Base-by-base conservation (phyloP, 2,329 filamentous ascomycete species). In the Mycosphaerella arachidis region DNA sequence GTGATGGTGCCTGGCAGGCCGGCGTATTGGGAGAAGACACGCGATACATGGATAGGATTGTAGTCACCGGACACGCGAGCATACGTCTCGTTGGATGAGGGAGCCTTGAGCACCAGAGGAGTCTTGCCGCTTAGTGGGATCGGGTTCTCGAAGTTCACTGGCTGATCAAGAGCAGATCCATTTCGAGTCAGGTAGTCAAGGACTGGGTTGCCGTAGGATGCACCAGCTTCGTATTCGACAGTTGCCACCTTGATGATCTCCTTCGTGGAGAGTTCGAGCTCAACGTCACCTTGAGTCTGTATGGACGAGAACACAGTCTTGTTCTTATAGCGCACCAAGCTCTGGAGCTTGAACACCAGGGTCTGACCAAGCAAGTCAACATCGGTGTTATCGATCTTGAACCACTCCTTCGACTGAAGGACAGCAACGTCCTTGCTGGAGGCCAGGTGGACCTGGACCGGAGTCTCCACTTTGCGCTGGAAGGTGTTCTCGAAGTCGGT, bases 21-120 rank as follows among this genome's bases (percentile, higher is more conserved):
- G 74, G 94, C 95, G 71, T 97, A 99, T 78, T 86, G 91, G 33
- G 94, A 90, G 79, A 99, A 99, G 57, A 97, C 91, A 58, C 94
- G 89, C 12, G 94, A 97, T 48, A 99, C 94, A 81, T 99, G 94
- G 64, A 99, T 99, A 27, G 94, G 94, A 78, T 99, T 99, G 84
- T 92, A 99, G 75, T 99, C 94, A 51, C 94, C 94, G 55, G 95
- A 99, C 18, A 99, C 94, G 67, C 92, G 90, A 63, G 94, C 95
- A 72, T 99, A 99, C 31, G 91, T 96, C 81, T 99, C 94, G 78
- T 99, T 99, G 58, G 92, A 96, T 18, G 92, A 89, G 57, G 94
- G 94, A 6, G 94, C 93, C 73, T 92, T 92, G 56, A 99, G 83
- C 66, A 89, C 86, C 63, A 99, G 83, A 55, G 92, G 91, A 1